phyloP scores from a whole-genome alignment of 345 rosid species.

The Passiflora organensis region DNA sequence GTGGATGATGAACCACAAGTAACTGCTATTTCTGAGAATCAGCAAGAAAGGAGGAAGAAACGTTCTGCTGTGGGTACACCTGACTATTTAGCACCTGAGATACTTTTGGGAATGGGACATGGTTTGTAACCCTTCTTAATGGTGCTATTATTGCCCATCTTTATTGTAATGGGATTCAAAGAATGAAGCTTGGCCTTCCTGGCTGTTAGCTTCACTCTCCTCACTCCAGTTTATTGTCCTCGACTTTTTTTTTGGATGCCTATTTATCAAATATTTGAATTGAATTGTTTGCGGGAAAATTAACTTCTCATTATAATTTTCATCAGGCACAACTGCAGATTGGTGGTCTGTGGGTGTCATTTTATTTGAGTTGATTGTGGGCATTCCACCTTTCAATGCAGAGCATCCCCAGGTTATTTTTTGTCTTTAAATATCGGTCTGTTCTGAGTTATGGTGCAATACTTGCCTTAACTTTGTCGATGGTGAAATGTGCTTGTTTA shows the following conservation, averaged over 20 bases:
- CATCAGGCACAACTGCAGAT: constrained; percentile 91
- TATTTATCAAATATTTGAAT: neutral
- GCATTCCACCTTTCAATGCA: constrained; percentile 98
- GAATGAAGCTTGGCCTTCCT: too few species aligned
- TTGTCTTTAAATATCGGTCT: too few species aligned
- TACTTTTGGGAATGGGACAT: constrained; percentile 98
- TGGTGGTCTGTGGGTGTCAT: constrained; percentile 99
- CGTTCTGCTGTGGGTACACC: constrained; percentile 99
- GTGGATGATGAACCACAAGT: constrained; percentile 69
- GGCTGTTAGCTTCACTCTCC: too few species aligned
- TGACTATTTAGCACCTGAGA: constrained; percentile 98
- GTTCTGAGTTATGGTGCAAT: too few species aligned
- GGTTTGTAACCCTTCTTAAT: constrained; percentile 61
- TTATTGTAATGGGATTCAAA: neutral
- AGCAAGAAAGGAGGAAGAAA: constrained; percentile 71
- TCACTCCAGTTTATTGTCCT: neutral
- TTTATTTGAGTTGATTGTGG: constrained; percentile 87
- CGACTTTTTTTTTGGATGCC: neutral
- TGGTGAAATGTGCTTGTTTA: too few species aligned
- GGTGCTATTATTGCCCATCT: constrained; percentile 21
- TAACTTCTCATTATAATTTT: constrained; percentile 14
- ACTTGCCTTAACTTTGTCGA: too few species aligned
- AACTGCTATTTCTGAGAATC: constrained; percentile 65
- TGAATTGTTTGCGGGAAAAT: neutral
- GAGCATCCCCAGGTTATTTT: constrained; percentile 75